Base-by-base conservation (phyloP, 805 yeast species). In the Yamadazyma phyllophila region DNA sequence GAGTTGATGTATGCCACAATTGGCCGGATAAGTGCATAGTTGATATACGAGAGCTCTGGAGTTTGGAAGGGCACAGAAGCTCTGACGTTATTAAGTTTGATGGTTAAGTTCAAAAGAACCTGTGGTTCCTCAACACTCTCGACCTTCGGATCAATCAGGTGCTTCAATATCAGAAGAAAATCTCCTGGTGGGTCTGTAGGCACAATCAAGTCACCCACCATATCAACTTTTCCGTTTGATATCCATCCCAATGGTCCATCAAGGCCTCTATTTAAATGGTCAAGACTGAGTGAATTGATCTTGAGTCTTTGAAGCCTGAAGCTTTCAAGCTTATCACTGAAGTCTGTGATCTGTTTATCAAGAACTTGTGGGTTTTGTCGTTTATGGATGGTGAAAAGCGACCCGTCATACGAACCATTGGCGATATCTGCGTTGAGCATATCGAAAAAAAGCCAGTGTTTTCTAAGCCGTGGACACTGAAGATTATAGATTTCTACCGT, bases 211-310 rank as follows among this genome's bases (percentile, higher is more conserved):
- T 94, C 97, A 7, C 97, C 97, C 51, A 88, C 69, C 83, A 94
- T 84, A 63, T 94, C 97, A 16, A 92, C 98, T 42, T 82, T 82
- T 11, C 99, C 99, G 50, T 80, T 77, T 5, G 88, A 82, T 45
- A 94, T 92, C 99, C 99, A 94, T 6, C 98, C 97, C 65, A 94
- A 89, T 10, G 98, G 96, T 0, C 99, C 99, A 44, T 83, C 82
- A 46, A 88, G 77, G 0, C 97, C 98, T 1, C 88, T 80, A 60
- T 94, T 94, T 47, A 94, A 67, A 65, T 94, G 98, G 54, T 92
- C 96, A 32, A 94, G 78, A 58, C 82, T 83, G 45, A 94, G 77
- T 26, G 89, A 82, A 60, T 94, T 98, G 31, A 91, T 84, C 41
- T 98, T 70, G 50, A 89, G 74, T 36, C 97, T 73, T 1, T 92